Evolutionary conservation across 768 basidiomycete species (phyloP).

Genomic region (Mycena belliarum): DNA sequence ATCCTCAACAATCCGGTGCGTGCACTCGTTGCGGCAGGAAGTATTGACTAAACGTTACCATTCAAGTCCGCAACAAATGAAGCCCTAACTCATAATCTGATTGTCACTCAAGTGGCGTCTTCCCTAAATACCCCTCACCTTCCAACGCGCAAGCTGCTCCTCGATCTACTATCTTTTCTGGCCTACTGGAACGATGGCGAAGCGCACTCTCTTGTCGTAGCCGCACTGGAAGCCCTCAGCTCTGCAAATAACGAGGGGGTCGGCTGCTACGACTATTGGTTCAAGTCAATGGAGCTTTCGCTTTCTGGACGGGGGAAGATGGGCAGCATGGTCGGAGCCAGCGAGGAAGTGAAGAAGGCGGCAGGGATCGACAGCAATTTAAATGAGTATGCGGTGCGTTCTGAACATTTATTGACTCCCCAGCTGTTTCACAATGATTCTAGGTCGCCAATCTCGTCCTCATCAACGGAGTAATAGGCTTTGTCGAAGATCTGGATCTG

Average conservation of each 20-base stretch:
- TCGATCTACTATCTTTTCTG: conserved; percentile 78
- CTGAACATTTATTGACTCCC: neutral
- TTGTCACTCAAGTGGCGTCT: conserved; percentile 79
- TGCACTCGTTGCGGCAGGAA: conserved; percentile 21
- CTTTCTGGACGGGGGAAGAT: conserved; percentile 88
- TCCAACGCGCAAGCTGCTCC: conserved; percentile 71
- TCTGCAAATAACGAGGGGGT: conserved; percentile 59
- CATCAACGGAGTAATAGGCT: conserved; percentile 64
- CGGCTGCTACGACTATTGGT: conserved; percentile 85
- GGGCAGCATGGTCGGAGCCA: conserved; percentile 94
- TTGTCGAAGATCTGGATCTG: conserved; percentile 76
- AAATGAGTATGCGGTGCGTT: conserved; percentile 84
- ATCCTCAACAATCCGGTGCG: conserved; percentile 71
- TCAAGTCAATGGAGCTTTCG: conserved; percentile 74
- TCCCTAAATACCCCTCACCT: conserved; percentile 83
- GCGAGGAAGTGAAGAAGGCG: conserved; percentile 79
- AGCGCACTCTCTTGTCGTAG: conserved; percentile 66
- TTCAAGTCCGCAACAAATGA: conserved; percentile 68
- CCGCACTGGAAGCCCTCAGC: conserved; percentile 76
- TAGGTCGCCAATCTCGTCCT: conserved; percentile 74
- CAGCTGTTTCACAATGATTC: conserved; percentile 5
- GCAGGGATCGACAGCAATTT: conserved; percentile 67
- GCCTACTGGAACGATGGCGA: conserved; percentile 65
- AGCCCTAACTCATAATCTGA: conserved; percentile 68
- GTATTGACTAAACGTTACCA: neutral